phyloP scores from a whole-genome alignment of 495 filamentous ascomycete genomes.

The Xylaria telfairii region DNA sequence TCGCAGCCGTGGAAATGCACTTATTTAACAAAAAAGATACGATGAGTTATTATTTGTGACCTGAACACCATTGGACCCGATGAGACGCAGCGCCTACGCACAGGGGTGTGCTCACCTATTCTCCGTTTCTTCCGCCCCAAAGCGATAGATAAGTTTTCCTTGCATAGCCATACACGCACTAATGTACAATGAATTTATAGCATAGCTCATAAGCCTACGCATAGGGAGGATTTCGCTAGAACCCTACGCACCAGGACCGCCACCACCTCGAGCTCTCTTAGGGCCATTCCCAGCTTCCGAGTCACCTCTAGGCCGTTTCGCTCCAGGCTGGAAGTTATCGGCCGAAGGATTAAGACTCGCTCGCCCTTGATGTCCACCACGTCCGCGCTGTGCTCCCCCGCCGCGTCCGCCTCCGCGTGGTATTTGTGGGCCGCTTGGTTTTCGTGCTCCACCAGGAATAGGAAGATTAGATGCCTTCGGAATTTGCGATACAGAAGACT shows the following conservation, averaged over 20 bases:
- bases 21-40: constrained; percentile 13
- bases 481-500: constrained; percentile 28
- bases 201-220: not conserved
- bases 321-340: constrained; percentile 69
- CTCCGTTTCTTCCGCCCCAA: not conserved
- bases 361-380: constrained; percentile 49
- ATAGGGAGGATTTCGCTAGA: not conserved
- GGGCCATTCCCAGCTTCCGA: constrained; percentile 53
- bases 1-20: not conserved
- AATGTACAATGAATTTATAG: not conserved
- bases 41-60: not conserved
- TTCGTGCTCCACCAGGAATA: constrained; percentile 34
- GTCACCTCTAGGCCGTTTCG: constrained; percentile 70
- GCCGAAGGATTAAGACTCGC: constrained; percentile 54
- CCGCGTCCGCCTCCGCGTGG: constrained; percentile 38
- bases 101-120: not conserved
- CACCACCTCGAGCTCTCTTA: constrained; percentile 44
- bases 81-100: not conserved
- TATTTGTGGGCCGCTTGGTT: constrained; percentile 36
- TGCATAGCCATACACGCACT: constrained; percentile 10
- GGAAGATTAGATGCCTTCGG: constrained; percentile 40
- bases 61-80: not conserved
- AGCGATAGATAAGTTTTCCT: not conserved
- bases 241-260: constrained; percentile 22
- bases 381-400: constrained; percentile 34